These are phyloP conservation scores for Kuraishia floccosa DNA, from an alignment of 805 yeast genomes.

Conservation along the genomic window DNA sequence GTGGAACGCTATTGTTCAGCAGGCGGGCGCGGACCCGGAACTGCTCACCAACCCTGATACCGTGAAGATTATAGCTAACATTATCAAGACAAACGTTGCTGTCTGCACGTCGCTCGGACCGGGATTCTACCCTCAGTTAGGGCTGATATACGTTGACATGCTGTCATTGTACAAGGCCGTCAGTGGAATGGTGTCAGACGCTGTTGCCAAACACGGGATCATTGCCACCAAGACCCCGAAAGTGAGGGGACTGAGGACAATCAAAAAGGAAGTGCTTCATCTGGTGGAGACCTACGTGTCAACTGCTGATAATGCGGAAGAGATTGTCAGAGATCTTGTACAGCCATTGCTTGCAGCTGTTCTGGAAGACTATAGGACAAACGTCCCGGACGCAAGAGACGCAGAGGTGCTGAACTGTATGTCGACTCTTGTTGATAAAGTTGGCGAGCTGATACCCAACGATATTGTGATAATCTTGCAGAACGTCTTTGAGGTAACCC, in stretches of 20 bases:
- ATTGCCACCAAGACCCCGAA: slow-evolving; percentile 92
- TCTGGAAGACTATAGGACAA: slow-evolving; percentile 76
- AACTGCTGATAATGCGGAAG: slow-evolving; percentile 78
- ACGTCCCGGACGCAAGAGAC: slow-evolving; percentile 95
- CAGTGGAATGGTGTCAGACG: slow-evolving; percentile 69
- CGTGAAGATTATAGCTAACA: slow-evolving; percentile 86
- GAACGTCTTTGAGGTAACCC: slow-evolving; percentile 87
- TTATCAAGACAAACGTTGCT: slow-evolving; percentile 90
- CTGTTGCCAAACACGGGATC: slow-evolving; percentile 70
- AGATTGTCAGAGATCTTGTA: slow-evolving; percentile 71
- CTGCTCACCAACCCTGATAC: slow-evolving; percentile 68
- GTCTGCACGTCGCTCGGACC: slow-evolving; percentile 94
- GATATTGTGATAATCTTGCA: slow-evolving; percentile 82
- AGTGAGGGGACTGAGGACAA: slow-evolving; percentile 90
- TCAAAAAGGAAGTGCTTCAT: slow-evolving; percentile 86
- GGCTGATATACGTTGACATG: slow-evolving; percentile 81
- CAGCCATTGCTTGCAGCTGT: slow-evolving; percentile 79
- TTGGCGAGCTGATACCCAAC: slow-evolving; percentile 80
- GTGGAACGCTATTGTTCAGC: slow-evolving; percentile 82
- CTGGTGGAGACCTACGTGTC: slow-evolving; percentile 82
- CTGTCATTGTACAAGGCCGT: slow-evolving; percentile 83
- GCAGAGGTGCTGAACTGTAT: slow-evolving; percentile 95
- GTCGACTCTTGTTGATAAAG: slow-evolving; percentile 79
- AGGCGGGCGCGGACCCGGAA: slow-evolving; percentile 76
- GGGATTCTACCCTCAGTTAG: slow-evolving; percentile 80